Conservation (phyloP, 192 early-diverging fungal species). For the Tieghemiomyces parasiticus region DNA sequence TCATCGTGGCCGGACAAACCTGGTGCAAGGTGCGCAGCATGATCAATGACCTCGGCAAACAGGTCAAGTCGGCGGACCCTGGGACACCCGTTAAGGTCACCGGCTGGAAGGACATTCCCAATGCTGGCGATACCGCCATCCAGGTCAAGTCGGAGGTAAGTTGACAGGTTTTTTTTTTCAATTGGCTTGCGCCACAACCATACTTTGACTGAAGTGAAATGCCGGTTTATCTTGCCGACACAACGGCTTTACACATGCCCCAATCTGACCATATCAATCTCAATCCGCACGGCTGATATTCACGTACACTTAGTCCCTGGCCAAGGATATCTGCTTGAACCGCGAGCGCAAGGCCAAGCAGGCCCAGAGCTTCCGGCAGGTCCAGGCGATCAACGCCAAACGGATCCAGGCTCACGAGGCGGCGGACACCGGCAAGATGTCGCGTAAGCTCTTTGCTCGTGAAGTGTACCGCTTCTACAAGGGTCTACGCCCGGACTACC, state of each 20-base stretch:
- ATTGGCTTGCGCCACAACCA: neutral
- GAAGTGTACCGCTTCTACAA: slow-evolving; percentile 51
- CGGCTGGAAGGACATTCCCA: slow-evolving; percentile 89
- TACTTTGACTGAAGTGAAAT: no score
- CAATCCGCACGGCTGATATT: no score
- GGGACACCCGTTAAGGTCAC: slow-evolving; percentile 72
- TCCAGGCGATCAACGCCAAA: slow-evolving; percentile 66
- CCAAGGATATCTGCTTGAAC: slow-evolving; percentile 57
- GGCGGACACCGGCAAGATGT: slow-evolving; percentile 31
- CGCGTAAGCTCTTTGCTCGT: slow-evolving; percentile 34
- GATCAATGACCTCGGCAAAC: slow-evolving; percentile 59
- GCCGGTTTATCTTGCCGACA: no score
- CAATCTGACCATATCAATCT: no score
- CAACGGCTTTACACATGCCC: no score
- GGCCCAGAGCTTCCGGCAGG: slow-evolving; percentile 38
- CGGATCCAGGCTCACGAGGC: slow-evolving; percentile 37
- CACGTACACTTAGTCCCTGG: slow-evolving; percentile 53
- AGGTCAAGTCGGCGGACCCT: slow-evolving; percentile 61
- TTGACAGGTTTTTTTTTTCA: neutral
- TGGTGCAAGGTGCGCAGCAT: slow-evolving; percentile 82
- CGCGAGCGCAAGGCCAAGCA: slow-evolving; percentile 47
- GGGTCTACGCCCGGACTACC: slow-evolving; percentile 35
- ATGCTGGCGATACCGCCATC: slow-evolving; percentile 78
- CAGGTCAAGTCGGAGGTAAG: slow-evolving; percentile 48
- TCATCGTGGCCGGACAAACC: slow-evolving; percentile 71